phyloP scores from a whole-genome alignment of 805 yeast species.

The Saturnispora serradocipensis region DNA sequence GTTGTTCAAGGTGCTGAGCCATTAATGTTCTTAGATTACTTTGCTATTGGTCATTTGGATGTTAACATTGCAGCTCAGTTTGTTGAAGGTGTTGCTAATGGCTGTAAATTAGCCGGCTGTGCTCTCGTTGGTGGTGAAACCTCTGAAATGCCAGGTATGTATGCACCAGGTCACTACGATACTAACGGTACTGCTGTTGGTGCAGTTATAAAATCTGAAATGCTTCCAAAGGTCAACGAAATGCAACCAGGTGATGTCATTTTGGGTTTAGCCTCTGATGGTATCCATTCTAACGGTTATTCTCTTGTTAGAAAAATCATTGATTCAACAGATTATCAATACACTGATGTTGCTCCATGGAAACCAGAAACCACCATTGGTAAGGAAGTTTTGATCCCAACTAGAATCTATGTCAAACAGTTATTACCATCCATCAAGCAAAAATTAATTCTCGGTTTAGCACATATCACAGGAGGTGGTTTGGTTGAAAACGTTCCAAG shows the following conservation, averaged over 20 bases:
- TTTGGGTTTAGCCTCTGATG: slow-evolving; percentile 83
- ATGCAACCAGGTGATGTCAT: slow-evolving; percentile 78
- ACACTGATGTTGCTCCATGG: slow-evolving; percentile 83
- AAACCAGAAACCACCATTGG: slow-evolving; percentile 64
- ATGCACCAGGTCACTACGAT: slow-evolving; percentile 90
- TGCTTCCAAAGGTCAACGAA: slow-evolving; percentile 59
- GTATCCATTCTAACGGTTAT: slow-evolving; percentile 95
- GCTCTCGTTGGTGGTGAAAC: slow-evolving; percentile 99
- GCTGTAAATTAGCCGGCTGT: slow-evolving; percentile 91
- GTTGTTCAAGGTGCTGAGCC: slow-evolving; percentile 99
- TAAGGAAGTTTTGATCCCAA: slow-evolving; percentile 78
- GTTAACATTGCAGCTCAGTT: slow-evolving; percentile 76
- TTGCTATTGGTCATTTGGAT: slow-evolving; percentile 89
- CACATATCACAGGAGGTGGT: slow-evolving; percentile 99
- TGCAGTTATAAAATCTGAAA: slow-evolving; percentile 69
- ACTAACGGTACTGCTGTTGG: slow-evolving; percentile 99
- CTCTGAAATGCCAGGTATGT: slow-evolving; percentile 99
- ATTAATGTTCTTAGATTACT: slow-evolving; percentile 87
- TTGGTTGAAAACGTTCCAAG: slow-evolving; percentile 93
- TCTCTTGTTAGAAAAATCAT: slow-evolving; percentile 89
- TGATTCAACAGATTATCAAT: slow-evolving; percentile 62
- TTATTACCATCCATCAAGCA: slow-evolving; percentile 64
- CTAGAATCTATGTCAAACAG: slow-evolving; percentile 90
- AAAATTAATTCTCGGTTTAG: slow-evolving; percentile 71
- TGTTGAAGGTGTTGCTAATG: slow-evolving; percentile 92